Conservation (phyloP, 164 flowering plant species). For the Stephania japonica region DNA sequence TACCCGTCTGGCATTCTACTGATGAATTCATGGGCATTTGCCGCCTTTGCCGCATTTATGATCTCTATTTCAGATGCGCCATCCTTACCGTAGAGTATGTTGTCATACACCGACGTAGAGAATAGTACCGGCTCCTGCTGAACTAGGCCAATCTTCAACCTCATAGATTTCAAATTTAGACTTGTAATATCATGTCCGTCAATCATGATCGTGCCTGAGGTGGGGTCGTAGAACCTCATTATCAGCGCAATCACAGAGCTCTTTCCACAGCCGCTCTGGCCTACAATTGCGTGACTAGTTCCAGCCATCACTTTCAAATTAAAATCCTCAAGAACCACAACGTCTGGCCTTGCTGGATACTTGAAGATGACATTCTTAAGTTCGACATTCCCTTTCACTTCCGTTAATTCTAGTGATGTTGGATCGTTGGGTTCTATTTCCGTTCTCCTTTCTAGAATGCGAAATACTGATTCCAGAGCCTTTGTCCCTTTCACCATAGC, state of each 20-base stretch:
- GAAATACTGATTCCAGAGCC: slow-evolving; percentile 58
- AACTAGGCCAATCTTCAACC: slow-evolving; percentile 70
- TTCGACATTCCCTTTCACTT: slow-evolving; percentile 52
- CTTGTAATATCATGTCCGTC: slow-evolving; percentile 51
- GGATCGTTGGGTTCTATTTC: slow-evolving; percentile 44
- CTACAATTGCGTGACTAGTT: slow-evolving; percentile 67
- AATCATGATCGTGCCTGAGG: slow-evolving; percentile 40
- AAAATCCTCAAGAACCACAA: slow-evolving; percentile 40
- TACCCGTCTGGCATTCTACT: slow-evolving; percentile 67
- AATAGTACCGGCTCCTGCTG: slow-evolving; percentile 96
- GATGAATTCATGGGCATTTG: slow-evolving; percentile 84
- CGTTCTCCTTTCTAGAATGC: slow-evolving; percentile 49
- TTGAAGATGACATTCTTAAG: slow-evolving; percentile 50
- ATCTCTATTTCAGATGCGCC: slow-evolving; percentile 81
- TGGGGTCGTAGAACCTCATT: slow-evolving; percentile 69
- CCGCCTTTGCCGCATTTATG: slow-evolving; percentile 81
- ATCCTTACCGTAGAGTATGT: slow-evolving; percentile 85
- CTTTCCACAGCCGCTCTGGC: slow-evolving; percentile 87
- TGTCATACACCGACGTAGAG: slow-evolving; percentile 81
- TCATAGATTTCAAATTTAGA: slow-evolving; percentile 45
- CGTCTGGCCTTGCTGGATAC: slow-evolving; percentile 65
- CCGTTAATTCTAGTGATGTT: slow-evolving; percentile 22
- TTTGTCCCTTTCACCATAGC: slow-evolving; percentile 60
- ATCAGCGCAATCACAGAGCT: slow-evolving; percentile 58
- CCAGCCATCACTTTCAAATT: slow-evolving; percentile 45